Conservation (phyloP, 108 stramenopile genomes). For the Fistulifera pelliculosa region DNA sequence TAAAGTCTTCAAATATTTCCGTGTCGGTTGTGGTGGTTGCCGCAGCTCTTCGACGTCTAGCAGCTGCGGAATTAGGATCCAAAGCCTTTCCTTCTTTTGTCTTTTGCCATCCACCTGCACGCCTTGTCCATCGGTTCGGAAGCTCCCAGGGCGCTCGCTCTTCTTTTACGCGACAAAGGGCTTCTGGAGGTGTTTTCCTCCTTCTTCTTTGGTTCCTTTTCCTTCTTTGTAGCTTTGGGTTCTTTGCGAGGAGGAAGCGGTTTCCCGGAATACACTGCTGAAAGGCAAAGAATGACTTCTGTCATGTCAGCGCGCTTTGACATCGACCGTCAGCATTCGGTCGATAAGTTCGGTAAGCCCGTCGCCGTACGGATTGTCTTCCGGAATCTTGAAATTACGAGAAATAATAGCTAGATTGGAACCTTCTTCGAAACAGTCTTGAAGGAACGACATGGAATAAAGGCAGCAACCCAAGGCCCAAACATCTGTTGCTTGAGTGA, state of each 20-base stretch:
- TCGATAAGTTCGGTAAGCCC: conserved; percentile 74
- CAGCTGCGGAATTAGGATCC: conserved; percentile 74
- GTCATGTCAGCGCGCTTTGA: conserved; percentile 80
- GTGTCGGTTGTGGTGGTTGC: not conserved
- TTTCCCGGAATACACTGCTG: conserved; percentile 64
- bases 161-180: conserved; percentile 1
- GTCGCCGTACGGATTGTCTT: conserved; percentile 72
- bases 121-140: conserved; percentile 76
- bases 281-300: conserved; percentile 79
- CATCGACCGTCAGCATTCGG: conserved; percentile 77
- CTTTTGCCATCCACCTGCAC: conserved; percentile 4
- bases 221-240: not conserved
- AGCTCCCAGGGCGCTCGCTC: conserved; percentile 42
- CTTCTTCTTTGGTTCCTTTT: conserved; percentile 17
- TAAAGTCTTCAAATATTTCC: conserved; percentile 5
- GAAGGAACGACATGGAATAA: conserved; percentile 72
- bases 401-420: conserved; percentile 89
- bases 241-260: conserved; percentile 67
- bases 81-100: conserved; percentile 21
- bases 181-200: conserved; percentile 10
- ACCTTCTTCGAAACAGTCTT: conserved; percentile 88
- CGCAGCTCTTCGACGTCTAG: conserved; percentile 45
- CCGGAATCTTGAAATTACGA: conserved; percentile 77
- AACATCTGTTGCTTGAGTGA: conserved; percentile 86
- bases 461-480: conserved; percentile 94